phyloP scores from a whole-genome alignment of 352 stramenopile species.

The Blastocystis sp. region DNA sequence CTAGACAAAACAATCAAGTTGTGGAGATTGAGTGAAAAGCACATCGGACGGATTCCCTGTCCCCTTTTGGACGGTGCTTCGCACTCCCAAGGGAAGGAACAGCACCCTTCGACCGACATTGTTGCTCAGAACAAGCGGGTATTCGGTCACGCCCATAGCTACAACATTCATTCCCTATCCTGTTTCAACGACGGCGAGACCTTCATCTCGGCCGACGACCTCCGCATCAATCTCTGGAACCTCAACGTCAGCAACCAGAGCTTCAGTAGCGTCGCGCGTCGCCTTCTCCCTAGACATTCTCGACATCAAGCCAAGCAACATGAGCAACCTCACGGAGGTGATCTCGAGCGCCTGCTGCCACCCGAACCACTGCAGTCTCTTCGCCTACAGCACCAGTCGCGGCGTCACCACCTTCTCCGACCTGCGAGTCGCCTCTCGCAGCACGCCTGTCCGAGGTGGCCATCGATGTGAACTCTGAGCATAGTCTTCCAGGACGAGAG shows the following conservation, averaged over 20 bases:
- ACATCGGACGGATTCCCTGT: conserved; percentile 56
- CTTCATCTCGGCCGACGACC: conserved; percentile 85
- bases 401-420: conserved; percentile 81
- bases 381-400: conserved; percentile 84
- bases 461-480: not conserved
- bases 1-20: conserved; percentile 89
- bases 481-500: conserved; percentile 13
- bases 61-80: not conserved
- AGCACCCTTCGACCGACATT: not conserved
- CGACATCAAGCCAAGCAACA: conserved; percentile 87
- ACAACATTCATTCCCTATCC: conserved; percentile 89
- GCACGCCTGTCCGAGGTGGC: conserved; percentile 66
- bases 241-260: conserved; percentile 75
- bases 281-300: conserved; percentile 72
- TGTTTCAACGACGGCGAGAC: conserved; percentile 83
- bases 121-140: conserved; percentile 34
- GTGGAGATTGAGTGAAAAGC: conserved; percentile 74
- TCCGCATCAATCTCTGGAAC: conserved; percentile 87
- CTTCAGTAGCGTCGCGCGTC: conserved; percentile 68
- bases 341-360: conserved; percentile 85
- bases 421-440: conserved; percentile 77
- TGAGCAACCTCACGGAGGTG: conserved; percentile 89
- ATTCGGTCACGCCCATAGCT: conserved; percentile 80
- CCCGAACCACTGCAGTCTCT: conserved; percentile 79
- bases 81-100: not conserved